Conservation (phyloP, 192 early-diverging fungal species). For the Rhizoclosmatium sp. region DNA sequence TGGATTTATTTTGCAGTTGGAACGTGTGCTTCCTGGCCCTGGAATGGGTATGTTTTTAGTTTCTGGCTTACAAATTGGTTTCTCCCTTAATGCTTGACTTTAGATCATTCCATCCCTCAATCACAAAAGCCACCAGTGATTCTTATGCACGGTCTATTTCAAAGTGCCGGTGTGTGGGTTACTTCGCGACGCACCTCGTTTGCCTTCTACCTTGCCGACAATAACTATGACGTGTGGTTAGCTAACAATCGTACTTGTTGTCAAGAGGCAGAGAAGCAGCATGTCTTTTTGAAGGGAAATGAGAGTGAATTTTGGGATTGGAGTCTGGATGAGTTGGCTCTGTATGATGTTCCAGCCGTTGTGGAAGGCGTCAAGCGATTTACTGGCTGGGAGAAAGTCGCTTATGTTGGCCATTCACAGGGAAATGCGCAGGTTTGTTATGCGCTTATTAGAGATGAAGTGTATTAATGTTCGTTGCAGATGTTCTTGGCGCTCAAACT, state of each 20-base stretch:
- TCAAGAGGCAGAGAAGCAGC: slow-evolving; percentile 32
- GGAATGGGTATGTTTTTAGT: background rate
- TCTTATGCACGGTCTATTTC: slow-evolving; percentile 52
- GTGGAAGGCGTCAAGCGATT: slow-evolving; percentile 37
- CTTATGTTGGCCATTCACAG: slow-evolving; percentile 49
- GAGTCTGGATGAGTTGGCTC: slow-evolving; percentile 44
- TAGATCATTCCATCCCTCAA: slow-evolving; percentile 8
- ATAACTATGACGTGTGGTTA: slow-evolving; percentile 48
- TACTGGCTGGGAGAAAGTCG: slow-evolving; percentile 34
- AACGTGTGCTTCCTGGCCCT: slow-evolving; percentile 9
- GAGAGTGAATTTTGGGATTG: slow-evolving; percentile 46
- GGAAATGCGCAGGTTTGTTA: slow-evolving; percentile 47
- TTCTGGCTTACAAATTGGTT: background rate
- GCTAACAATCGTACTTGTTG: slow-evolving; percentile 38
- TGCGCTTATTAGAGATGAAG: background rate
- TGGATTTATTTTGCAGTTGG: slow-evolving; percentile 29
- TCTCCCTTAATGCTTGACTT: background rate
- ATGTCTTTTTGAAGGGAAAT: slow-evolving; percentile 15
- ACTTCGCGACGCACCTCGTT: slow-evolving; percentile 31
- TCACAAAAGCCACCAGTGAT: slow-evolving; percentile 36
- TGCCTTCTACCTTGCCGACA: slow-evolving; percentile 44
- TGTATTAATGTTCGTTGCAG: slow-evolving; percentile 9
- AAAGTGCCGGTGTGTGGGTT: slow-evolving; percentile 44
- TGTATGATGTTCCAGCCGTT: slow-evolving; percentile 43
- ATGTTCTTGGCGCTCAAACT: slow-evolving; percentile 40